Evolutionary conservation across 164 flowering plant genomes (phyloP).

Genomic region (Chloranthus sessilifolius): DNA sequence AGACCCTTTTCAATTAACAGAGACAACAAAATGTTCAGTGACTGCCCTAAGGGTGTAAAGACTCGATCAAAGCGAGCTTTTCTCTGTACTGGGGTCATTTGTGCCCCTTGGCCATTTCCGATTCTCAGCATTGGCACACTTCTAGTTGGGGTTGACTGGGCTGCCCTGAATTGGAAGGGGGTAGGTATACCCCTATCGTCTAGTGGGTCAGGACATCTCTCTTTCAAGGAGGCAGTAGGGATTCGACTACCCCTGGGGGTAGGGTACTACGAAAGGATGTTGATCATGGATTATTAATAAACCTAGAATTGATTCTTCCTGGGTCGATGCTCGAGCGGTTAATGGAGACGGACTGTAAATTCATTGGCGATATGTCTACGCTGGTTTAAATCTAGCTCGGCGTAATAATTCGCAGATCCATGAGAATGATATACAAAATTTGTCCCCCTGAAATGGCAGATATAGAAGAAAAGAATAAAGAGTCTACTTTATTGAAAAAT

Average conservation of each 20-base stretch:
- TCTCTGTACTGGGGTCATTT: too few species aligned
- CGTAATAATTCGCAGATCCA: constrained; percentile 7
- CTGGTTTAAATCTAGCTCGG: constrained; percentile 7
- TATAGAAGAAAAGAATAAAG: neutral
- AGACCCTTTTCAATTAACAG: too few species aligned
- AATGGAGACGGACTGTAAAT: constrained; percentile 14
- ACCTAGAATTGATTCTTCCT: constrained; percentile 7
- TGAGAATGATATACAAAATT: neutral
- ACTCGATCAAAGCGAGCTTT: too few species aligned
- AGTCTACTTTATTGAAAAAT: neutral
- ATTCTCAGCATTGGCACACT: too few species aligned
- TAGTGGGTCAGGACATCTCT: constrained; percentile 7
- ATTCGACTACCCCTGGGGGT: constrained; percentile 6
- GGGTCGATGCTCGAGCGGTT: constrained; percentile 6
- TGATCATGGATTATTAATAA: constrained; percentile 7
- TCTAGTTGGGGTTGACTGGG: too few species aligned
- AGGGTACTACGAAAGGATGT: constrained; percentile 10
- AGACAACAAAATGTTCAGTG: too few species aligned
- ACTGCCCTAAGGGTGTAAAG: too few species aligned
- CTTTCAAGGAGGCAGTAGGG: constrained; percentile 11
- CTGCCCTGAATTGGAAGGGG: too few species aligned
- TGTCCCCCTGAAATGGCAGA: neutral
- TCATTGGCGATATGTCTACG: constrained; percentile 16
- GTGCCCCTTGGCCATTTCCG: too few species aligned
- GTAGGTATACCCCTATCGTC: neutral